Base-by-base conservation (phyloP, 2,329 filamentous ascomycete genomes). In the Arachnopeziza araneosa region DNA sequence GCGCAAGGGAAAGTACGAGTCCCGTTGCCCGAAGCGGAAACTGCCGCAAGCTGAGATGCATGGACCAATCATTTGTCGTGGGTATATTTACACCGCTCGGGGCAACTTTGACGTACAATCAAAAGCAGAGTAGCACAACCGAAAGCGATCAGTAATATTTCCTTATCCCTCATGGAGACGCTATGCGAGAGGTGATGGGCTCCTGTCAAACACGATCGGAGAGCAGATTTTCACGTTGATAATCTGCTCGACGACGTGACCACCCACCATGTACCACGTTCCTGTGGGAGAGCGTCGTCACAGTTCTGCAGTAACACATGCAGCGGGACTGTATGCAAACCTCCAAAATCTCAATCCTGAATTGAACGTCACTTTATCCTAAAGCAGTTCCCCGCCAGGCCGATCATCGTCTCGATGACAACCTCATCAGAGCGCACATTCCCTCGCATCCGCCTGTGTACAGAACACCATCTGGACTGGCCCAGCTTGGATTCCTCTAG, bases 401-500 rank as follows among this genome's bases (percentile, higher is more conserved):
- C 36, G 17, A 3, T 44, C 36, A 44, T 44, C 3, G 12, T 14
- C 36, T 44, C 12, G 36, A 44, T 44, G 6, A 19, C 36, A 24
- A 21, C n/a, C 32, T 60, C 17, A 19, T 19, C 60, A 70, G n/a
- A 70, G 51, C 48, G 67, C 66, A 56, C 79, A 80, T 58, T 80
- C 81, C 49, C 78, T 78, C 51, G 77, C 77, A 60, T 82, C 79
- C 66, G 79, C 80, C 78, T 88, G 85, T 30, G 84, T 84, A 73
- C 89, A 92, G 74, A 82, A 91, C 23, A 83, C 79, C 88, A 91
- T 90, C 72, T 89, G 83, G 26, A 93, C 81, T 4, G 86, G 83
- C 59, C 81, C 80, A 0, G 87, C 86, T 21, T 75, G 71, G 22
- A 95, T 80, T 0, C 90, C 89, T 58, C 83, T 79, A 2, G 80